phyloP scores from a whole-genome alignment of 495 filamentous ascomycete species.

The Talaromyces liani region DNA sequence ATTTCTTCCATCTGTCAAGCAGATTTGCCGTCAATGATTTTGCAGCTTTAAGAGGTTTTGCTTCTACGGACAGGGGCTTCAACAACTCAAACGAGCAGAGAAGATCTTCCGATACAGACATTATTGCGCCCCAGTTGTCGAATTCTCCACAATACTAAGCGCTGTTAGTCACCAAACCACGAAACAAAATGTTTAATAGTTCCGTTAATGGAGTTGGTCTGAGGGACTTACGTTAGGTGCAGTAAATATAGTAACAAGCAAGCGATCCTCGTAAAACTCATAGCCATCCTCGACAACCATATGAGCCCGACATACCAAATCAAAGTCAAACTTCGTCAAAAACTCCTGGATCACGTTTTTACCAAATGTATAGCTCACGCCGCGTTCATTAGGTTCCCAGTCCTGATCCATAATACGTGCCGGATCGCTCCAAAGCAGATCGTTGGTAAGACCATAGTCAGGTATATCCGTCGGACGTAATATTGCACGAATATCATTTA shows the following conservation, averaged over 20 bases:
- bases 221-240: constrained; percentile 78
- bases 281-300: constrained; percentile 99
- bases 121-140: constrained; percentile 98
- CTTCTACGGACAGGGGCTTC: constrained; percentile 62
- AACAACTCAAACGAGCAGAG: constrained; percentile 95
- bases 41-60: background rate
- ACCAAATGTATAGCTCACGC: constrained; percentile 97
- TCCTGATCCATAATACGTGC: constrained; percentile 97
- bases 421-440: constrained; percentile 95
- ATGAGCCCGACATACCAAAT: constrained; percentile 93
- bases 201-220: background rate
- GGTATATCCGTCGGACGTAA: constrained; percentile 94
- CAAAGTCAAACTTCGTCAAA: constrained; percentile 89
- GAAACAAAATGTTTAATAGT: background rate
- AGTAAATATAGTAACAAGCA: constrained; percentile 94
- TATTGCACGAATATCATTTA: constrained; percentile 98
- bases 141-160: constrained; percentile 94
- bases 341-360: constrained; percentile 99
- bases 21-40: background rate
- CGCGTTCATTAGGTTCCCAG: constrained; percentile 96
- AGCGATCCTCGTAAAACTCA: constrained; percentile 94
- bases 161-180: constrained; percentile 12
- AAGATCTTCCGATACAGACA: constrained; percentile 90
- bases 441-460: constrained; percentile 93
- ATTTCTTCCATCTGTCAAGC: background rate